Evolutionary conservation across 805 yeast genomes (phyloP).

Genomic region (Wickerhamiella shivajii): DNA sequence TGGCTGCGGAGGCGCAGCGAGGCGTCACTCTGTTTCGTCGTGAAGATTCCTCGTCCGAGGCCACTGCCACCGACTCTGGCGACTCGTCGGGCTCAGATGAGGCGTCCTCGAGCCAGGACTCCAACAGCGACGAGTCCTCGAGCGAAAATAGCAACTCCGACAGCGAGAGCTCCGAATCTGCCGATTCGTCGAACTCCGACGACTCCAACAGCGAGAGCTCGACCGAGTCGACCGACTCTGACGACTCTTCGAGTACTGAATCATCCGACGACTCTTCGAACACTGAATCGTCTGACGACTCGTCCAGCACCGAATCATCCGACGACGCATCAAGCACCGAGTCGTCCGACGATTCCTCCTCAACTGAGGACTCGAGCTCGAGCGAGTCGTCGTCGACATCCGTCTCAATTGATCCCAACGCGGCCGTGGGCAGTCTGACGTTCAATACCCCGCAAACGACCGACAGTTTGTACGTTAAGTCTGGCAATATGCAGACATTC

Average conservation of each 20-base stretch:
- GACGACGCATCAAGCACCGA: background rate
- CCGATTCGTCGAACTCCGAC: background rate
- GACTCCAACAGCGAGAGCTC: background rate
- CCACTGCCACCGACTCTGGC: too few species aligned
- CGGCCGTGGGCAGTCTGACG: slow-evolving; percentile 27
- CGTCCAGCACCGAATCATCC: background rate
- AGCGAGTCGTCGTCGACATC: slow-evolving; percentile 5
- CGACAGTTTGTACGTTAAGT: slow-evolving; percentile 24
- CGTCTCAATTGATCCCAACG: slow-evolving; percentile 23
- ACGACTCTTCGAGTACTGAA: background rate
- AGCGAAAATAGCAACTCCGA: background rate
- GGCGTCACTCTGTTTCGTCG: too few species aligned
- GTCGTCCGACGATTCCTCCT: background rate
- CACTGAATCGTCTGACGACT: background rate
- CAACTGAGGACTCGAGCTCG: slow-evolving; percentile 3
- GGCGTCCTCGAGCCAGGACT: too few species aligned
- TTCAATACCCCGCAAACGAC: slow-evolving; percentile 25
- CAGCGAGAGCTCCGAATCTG: background rate
- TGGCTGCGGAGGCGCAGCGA: too few species aligned
- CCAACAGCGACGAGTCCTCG: background rate
- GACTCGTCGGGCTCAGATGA: too few species aligned
- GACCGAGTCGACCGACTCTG: background rate
- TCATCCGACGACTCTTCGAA: background rate
- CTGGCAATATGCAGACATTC: slow-evolving; percentile 28
- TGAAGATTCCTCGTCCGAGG: too few species aligned